Evolutionary conservation across 2,329 filamentous ascomycete genomes (phyloP).

Genomic region (Fusarium equiseti): DNA sequence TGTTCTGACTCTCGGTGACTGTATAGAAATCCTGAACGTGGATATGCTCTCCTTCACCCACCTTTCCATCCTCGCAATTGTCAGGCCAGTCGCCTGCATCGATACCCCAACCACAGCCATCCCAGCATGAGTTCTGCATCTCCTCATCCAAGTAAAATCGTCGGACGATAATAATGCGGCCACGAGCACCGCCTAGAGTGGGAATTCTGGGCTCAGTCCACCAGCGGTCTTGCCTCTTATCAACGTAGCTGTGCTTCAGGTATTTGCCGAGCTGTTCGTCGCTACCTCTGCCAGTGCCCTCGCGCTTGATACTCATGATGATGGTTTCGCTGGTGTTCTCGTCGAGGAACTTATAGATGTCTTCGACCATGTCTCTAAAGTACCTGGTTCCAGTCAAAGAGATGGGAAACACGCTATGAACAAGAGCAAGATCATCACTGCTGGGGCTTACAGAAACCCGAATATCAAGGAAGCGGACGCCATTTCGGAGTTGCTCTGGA

Average conservation of each 20-base stretch:
- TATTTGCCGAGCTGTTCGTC: conserved; percentile 83
- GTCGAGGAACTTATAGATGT: conserved; percentile 80
- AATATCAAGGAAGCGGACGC: conserved; percentile 94
- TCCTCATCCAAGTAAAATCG: conserved; percentile 77
- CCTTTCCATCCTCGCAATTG: conserved; percentile 82
- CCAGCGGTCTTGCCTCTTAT: conserved; percentile 72
- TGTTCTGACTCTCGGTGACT: conserved; percentile 78
- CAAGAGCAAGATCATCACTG: conserved; percentile 79
- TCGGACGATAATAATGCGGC: conserved; percentile 85
- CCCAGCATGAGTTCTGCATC: conserved; percentile 62
- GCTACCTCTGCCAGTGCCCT: conserved; percentile 83
- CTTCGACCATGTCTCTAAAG: conserved; percentile 78
- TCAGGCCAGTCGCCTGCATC: conserved; percentile 82
- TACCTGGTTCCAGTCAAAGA: conserved; percentile 84
- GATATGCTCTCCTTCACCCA: conserved; percentile 75
- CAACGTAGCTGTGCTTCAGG: conserved; percentile 78
- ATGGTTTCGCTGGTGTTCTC: conserved; percentile 84
- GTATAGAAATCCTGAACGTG: conserved; percentile 97
- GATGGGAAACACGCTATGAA: conserved; percentile 91
- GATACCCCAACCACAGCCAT: conserved; percentile 66
- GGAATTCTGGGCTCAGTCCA: conserved; percentile 83
- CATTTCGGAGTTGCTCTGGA: conserved; percentile 83
- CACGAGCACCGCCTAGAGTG: conserved; percentile 80
- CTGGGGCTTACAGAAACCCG: conserved; percentile 71
- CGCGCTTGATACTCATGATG: conserved; percentile 89